Conservation (phyloP, 2,329 filamentous ascomycete species). For the Fonsecaea erecta region DNA sequence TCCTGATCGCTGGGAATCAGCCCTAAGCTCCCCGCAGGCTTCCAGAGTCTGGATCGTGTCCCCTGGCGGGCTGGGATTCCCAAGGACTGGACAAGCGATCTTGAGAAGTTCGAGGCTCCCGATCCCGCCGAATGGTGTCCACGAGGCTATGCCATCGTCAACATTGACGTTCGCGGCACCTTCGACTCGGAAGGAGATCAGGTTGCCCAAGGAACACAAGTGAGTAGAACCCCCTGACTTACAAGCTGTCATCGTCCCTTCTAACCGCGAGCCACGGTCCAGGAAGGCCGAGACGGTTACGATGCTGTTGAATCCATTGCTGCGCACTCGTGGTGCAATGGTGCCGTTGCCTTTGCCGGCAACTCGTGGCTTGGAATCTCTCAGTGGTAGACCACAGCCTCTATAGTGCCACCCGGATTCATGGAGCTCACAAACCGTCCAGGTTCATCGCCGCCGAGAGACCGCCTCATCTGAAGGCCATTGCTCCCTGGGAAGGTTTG, state of each 20-base stretch:
- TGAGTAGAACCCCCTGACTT: slow-evolving; percentile 2
- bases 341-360: slow-evolving; percentile 50
- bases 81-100: slow-evolving; percentile 21
- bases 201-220: slow-evolving; percentile 46
- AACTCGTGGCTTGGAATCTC: slow-evolving; percentile 51
- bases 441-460: slow-evolving; percentile 50
- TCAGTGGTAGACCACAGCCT: slow-evolving; percentile 43
- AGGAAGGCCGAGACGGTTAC: slow-evolving; percentile 54
- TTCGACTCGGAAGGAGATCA: slow-evolving; percentile 42
- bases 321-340: slow-evolving; percentile 52
- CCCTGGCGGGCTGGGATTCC: slow-evolving; percentile 28
- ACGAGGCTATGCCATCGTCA: slow-evolving; percentile 42
- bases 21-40: slow-evolving; percentile 19
- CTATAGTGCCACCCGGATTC: not conserved
- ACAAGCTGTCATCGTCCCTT: not conserved
- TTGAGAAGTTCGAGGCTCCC: slow-evolving; percentile 38
- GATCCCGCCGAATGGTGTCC: slow-evolving; percentile 42
- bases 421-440: slow-evolving; percentile 35
- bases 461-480: slow-evolving; percentile 53
- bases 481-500: slow-evolving; percentile 56
- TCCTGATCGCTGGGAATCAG: slow-evolving; percentile 30
- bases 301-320: slow-evolving; percentile 53
- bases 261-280: not conserved
- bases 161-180: slow-evolving; percentile 40
- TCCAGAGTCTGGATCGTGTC: slow-evolving; percentile 25